Conservation (phyloP, 345 rosid species). For the Salix koriyanagi region DNA sequence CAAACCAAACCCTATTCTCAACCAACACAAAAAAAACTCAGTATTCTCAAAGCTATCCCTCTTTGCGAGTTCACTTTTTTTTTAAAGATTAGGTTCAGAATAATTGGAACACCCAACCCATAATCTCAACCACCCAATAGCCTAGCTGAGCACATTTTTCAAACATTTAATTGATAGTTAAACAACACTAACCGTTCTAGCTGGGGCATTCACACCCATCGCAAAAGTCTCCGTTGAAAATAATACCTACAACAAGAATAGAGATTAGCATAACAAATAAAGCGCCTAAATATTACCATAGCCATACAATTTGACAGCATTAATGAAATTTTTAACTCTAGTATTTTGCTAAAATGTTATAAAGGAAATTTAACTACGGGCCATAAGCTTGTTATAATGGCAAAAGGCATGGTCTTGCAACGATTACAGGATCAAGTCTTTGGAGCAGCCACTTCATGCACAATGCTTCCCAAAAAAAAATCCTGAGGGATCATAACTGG, state of each 20-base stretch:
- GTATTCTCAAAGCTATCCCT: too few species aligned
- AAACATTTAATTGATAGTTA: background rate
- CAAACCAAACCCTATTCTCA: too few species aligned
- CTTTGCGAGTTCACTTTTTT: too few species aligned
- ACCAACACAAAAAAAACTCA: too few species aligned
- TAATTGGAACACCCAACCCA: too few species aligned
- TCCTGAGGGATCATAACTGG: background rate
- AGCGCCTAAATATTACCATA: background rate
- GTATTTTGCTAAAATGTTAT: background rate
- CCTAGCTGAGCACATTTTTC: background rate
- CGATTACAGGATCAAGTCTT: too few species aligned
- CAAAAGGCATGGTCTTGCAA: too few species aligned
- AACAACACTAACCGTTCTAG: constrained; percentile 73
- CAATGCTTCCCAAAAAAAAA: too few species aligned
- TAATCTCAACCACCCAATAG: too few species aligned
- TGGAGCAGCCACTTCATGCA: background rate
- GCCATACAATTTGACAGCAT: background rate
- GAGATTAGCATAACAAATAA: constrained; percentile 8
- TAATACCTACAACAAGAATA: constrained; percentile 55
- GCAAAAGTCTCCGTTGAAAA: constrained; percentile 99
- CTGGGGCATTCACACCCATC: constrained; percentile 99
- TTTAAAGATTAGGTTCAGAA: too few species aligned
- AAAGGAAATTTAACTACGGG: background rate
- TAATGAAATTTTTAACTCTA: background rate
- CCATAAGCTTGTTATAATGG: too few species aligned